Percentiles rank a stretch among this genome's conserved stretches.
These are phyloP conservation scores for Kazachstania kunashirensis DNA, from an alignment of 805 yeast species.

Conservation along the genomic window DNA sequence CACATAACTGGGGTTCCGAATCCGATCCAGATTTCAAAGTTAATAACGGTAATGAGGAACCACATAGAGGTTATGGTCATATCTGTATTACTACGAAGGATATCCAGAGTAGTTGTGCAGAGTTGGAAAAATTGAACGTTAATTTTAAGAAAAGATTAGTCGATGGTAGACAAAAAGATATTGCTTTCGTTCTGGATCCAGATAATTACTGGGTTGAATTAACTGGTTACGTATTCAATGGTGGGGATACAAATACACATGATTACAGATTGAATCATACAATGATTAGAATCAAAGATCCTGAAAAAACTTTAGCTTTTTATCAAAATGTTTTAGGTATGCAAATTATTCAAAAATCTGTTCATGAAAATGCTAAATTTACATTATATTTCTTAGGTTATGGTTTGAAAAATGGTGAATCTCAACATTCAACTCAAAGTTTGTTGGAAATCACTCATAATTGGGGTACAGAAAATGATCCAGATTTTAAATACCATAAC, in stretches of 20 bases:
- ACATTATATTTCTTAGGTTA: constrained; percentile 81
- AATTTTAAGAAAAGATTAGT: constrained; percentile 69
- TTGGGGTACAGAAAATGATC: constrained; percentile 87
- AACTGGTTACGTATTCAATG: constrained; percentile 57
- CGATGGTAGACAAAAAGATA: constrained; percentile 88
- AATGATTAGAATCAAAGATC: constrained; percentile 90
- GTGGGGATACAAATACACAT: constrained; percentile 26
- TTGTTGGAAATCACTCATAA: constrained; percentile 86
- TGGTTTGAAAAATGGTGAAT: constrained; percentile 34
- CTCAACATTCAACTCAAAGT: constrained; percentile 45
- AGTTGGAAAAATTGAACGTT: constrained; percentile 53
- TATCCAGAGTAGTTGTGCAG: constrained; percentile 50
- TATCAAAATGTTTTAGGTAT: constrained; percentile 75
- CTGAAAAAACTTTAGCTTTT: constrained; percentile 61
- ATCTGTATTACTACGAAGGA: constrained; percentile 81
- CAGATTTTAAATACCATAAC: constrained; percentile 65
- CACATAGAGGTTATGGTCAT: constrained; percentile 89
- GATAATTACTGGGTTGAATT: constrained; percentile 96
- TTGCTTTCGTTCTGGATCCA: constrained; percentile 92
- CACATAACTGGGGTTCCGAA: constrained; percentile 72
- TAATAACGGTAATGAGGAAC: constrained; percentile 77
- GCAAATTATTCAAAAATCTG: constrained; percentile 51
- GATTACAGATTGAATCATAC: constrained; percentile 59
- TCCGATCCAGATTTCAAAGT: constrained; percentile 43
- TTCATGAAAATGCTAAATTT: constrained; percentile 63